Base-by-base conservation (phyloP, 1,284 basidiomycete genomes). In the Moesziomyces antarcticus region DNA sequence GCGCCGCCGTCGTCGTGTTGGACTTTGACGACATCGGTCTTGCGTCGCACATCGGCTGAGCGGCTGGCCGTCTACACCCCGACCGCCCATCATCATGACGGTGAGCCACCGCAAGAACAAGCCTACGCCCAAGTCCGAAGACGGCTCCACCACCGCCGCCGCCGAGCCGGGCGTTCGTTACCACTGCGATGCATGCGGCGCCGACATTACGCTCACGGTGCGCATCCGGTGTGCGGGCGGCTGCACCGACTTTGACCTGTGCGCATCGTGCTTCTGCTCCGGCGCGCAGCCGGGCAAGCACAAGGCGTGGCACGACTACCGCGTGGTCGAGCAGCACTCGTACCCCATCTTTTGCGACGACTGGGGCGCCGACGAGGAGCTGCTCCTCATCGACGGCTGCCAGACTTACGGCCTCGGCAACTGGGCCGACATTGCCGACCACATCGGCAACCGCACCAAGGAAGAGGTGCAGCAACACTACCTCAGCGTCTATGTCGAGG, bases 281-380 rank as follows among this genome's bases (percentile, higher is more conserved):
- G 97, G 96, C 20, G 93, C 92, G 84, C 93, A 97, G 83, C 92
- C 94, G 56, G 89, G 88, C 47, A 89, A 89, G 68, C 96, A 99
- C 84, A 93, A 92, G 84, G 89, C 92, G 56, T 89, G 90, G 77
- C 97, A 99, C 86, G 87, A 91, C 59, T 99, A 99, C 85, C 92
- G 94, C 59, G 91, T 99, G 56, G 92, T 98, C 69, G 84, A 97
- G 93, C 94, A 97, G 86, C 89, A 97, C 79, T 93, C 96, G 9
- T 94, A 96, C 84, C 96, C 96, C 5, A 97, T 99, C 80, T 97
- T 97, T 80, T 89, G 90, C 14, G 90, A 92, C 66, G 94, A 97
- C 82, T 99, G 96, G 96, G 96, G 95, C 37, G 97, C 95, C 10
- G 96, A 99, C 85, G 96, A 99, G 91, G 97, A 99, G 84, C 87